These are phyloP conservation scores for Macrophomina pseudophaseolina DNA, from an alignment of 2,329 filamentous ascomycete species.

Conservation along the genomic window DNA sequence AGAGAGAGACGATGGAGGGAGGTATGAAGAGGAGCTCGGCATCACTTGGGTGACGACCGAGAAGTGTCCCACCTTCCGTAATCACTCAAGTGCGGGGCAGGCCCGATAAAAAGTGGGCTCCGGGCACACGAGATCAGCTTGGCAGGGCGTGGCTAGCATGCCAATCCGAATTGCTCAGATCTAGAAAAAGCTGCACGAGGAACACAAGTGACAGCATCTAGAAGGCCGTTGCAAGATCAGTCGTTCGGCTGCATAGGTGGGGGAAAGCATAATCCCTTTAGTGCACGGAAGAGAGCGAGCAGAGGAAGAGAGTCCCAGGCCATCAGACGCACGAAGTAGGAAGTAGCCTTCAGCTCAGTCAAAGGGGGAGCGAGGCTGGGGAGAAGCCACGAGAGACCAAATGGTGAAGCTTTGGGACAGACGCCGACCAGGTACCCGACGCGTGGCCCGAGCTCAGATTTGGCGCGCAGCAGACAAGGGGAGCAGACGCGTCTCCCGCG, in stretches of 20 bases:
- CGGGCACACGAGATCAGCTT: background rate
- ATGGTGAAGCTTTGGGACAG: background rate
- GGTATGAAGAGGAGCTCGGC: background rate
- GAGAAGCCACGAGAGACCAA: background rate
- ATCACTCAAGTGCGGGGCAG: constrained; percentile 10
- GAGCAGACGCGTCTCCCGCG: constrained; percentile 17
- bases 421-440: background rate
- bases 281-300: too few relatives aligned
- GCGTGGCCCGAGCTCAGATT: constrained; percentile 6
- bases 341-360: too few relatives aligned
- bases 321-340: too few relatives aligned
- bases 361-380: too few relatives aligned
- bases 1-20: background rate
- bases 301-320: too few relatives aligned
- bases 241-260: too few relatives aligned
- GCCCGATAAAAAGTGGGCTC: constrained; percentile 8
- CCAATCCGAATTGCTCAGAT: background rate
- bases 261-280: too few relatives aligned
- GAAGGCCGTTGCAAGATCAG: too few relatives aligned
- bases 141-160: background rate
- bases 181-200: background rate
- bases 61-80: constrained; percentile 10
- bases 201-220: too few relatives aligned
- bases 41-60: background rate
- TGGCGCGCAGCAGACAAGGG: background rate